phyloP scores from a whole-genome alignment of 768 basidiomycete species.

The Trametes coccinea region DNA sequence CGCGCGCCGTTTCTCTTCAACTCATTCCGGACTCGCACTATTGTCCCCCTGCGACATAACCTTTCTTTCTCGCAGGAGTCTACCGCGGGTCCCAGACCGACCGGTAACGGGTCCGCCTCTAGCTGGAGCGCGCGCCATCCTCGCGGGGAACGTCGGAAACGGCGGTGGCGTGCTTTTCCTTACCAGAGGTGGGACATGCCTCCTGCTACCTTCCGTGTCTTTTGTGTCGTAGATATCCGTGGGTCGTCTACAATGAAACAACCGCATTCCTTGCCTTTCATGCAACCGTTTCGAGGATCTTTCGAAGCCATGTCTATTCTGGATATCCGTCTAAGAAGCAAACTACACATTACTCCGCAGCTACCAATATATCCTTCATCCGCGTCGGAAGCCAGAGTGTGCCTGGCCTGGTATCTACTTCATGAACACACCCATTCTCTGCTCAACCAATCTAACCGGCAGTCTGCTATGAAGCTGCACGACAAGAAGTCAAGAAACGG shows the following conservation, averaged over 20 bases:
- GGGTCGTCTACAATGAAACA: too few relatives aligned
- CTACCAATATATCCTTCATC: not conserved
- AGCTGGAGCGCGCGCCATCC: conserved; percentile 40
- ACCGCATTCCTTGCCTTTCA: too few relatives aligned
- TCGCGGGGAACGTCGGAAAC: conserved; percentile 19
- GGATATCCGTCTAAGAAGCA: too few relatives aligned
- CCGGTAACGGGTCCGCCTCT: conserved; percentile 22
- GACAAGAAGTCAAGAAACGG: not conserved
- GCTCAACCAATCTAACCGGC: too few relatives aligned
- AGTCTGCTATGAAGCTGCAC: too few relatives aligned
- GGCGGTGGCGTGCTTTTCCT: conserved; percentile 38
- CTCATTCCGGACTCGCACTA: conserved; percentile 43
- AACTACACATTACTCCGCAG: not conserved
- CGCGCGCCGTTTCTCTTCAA: conserved; percentile 14
- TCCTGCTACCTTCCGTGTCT: not conserved
- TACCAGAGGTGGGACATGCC: conserved; percentile 39
- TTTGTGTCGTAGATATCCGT: too few relatives aligned
- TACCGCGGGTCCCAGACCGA: conserved; percentile 40
- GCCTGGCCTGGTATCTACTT: not conserved
- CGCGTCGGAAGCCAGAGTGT: not conserved
- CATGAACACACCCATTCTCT: too few relatives aligned
- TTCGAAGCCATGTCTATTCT: too few relatives aligned
- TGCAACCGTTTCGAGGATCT: too few relatives aligned
- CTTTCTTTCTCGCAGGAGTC: conserved; percentile 38
- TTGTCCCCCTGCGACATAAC: conserved; percentile 40